Evolutionary conservation across 2,329 filamentous ascomycete genomes (phyloP).

Genomic region (Penicillium sp.): DNA sequence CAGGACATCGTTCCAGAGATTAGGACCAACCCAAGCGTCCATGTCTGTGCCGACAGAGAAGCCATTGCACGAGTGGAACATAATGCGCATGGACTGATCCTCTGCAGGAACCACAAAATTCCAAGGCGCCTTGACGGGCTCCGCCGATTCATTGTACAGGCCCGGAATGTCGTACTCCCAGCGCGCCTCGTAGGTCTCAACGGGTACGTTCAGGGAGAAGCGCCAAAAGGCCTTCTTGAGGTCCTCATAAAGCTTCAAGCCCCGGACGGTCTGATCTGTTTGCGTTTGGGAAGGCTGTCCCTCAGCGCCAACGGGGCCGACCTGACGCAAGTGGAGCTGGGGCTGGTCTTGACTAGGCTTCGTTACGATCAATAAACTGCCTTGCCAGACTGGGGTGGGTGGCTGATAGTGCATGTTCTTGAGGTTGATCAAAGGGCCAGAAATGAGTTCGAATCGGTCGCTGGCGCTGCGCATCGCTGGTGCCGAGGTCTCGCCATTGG

Average conservation of each 20-base stretch:
- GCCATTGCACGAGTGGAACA: slow-evolving; percentile 72
- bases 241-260: slow-evolving; percentile 64
- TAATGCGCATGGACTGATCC: slow-evolving; percentile 68
- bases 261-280: slow-evolving; percentile 37
- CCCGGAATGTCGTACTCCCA: slow-evolving; percentile 78
- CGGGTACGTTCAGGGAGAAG: slow-evolving; percentile 64
- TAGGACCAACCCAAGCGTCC: slow-evolving; percentile 64
- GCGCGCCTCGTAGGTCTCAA: slow-evolving; percentile 70
- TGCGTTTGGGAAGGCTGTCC: slow-evolving; percentile 22
- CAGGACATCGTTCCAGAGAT: slow-evolving; percentile 67
- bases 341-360: slow-evolving; percentile 68
- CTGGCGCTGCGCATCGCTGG: slow-evolving; percentile 17
- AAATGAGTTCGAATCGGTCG: slow-evolving; percentile 46
- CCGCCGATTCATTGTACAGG: slow-evolving; percentile 63
- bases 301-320: slow-evolving; percentile 37
- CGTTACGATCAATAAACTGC: slow-evolving; percentile 83
- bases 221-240: slow-evolving; percentile 62
- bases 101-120: slow-evolving; percentile 62
- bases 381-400: slow-evolving; percentile 65
- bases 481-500: slow-evolving; percentile 29
- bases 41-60: slow-evolving; percentile 69
- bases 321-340: slow-evolving; percentile 56
- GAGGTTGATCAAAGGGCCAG: slow-evolving; percentile 55
- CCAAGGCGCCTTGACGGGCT: slow-evolving; percentile 57
- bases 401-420: slow-evolving; percentile 49